Base-by-base conservation (phyloP, 208 protist species). In the Acanthamoeba lenticulata region DNA sequence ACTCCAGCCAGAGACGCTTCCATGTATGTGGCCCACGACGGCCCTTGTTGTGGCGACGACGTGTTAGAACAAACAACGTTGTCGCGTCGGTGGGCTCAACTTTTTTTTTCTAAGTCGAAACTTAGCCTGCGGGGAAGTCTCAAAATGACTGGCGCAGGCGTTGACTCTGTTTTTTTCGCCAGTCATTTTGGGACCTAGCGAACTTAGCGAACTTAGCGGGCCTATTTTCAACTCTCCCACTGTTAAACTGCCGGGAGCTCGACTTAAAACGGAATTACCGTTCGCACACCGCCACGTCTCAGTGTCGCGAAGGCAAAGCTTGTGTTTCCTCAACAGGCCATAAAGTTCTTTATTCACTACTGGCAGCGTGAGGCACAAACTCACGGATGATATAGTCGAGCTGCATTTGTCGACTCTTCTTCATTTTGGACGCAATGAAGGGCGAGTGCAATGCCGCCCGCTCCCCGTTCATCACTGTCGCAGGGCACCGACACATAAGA, bases 331-430 rank as follows among this genome's bases (percentile, higher is more conserved):
- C n/a, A n/a, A n/a, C n/a, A n/a, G n/a, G n/a, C n/a, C n/a, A n/a
- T n/a, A n/a, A n/a, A n/a, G 52, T 60, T 24, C 52, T 9, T n/a
- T 65, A 65, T 13, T 65, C 57, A 9, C 57, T n/a, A n/a, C n/a
- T n/a, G n/a, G n/a, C 67, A 21, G 17, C 67, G 34, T 77, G 34
- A 24, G 67, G 67, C 15, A 77, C 27, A 34, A 77, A 77, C 32
- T 77, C 67, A n/a, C 40, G 34, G 67, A 77, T 77, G 67, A 77
- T 77, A 34, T 77, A 77, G 19, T 77, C 67, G 67, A 77, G 67
- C 67, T 77, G 67, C 67, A 77, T 77, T 34, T 77, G 67, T 34
- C 67, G 21, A 34, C 67, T 77, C 67, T 77, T 77, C 67, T 77
- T 77, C 67, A 77, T 77, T 34, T 77, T 77, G 27, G 29, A 42